These are phyloP conservation scores for Cercospora janseana DNA, from an alignment of 2,329 filamentous ascomycete genomes.

Conservation along the genomic window DNA sequence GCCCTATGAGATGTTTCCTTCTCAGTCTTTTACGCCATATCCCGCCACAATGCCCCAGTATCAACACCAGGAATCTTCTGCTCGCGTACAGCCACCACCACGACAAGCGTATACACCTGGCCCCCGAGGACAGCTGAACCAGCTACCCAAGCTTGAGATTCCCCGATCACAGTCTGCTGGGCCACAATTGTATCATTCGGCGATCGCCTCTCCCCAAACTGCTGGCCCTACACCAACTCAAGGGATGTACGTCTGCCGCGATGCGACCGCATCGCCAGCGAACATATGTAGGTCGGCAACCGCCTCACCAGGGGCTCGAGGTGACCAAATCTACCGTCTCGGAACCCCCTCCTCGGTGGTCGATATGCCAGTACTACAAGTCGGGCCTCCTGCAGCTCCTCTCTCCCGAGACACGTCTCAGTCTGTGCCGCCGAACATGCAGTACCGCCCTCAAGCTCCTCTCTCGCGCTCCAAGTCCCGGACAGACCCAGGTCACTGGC, in stretches of 20 bases:
- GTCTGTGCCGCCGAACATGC: conserved; percentile 92
- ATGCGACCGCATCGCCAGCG: conserved; percentile 50
- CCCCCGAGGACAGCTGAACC: conserved; percentile 52
- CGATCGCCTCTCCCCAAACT: conserved; percentile 32
- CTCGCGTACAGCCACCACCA: conserved; percentile 40
- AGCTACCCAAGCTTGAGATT: conserved; percentile 58
- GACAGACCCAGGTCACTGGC: conserved; percentile 43
- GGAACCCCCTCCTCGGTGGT: conserved; percentile 88
- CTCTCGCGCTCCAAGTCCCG: conserved; percentile 40
- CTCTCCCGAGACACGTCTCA: conserved; percentile 77
- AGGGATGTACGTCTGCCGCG: conserved; percentile 47
- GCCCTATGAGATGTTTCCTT: conserved; percentile 42
- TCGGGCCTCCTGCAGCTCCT: conserved; percentile 51
- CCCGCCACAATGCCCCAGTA: conserved; percentile 26
- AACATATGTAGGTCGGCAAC: conserved; percentile 71
- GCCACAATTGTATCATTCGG: conserved; percentile 36
- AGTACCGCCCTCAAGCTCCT: conserved; percentile 56
- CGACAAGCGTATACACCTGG: conserved; percentile 41
- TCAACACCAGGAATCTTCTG: conserved; percentile 18
- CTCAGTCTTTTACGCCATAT: conserved; percentile 30
- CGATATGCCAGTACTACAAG: conserved; percentile 70
- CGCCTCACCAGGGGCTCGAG: conserved; percentile 65
- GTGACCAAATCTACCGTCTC: conserved; percentile 62
- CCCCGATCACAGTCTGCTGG: conserved; percentile 44
- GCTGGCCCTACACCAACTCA: conserved; percentile 3